Conservation (phyloP, 192 early-diverging fungal species). For the Coemansia sp. region DNA sequence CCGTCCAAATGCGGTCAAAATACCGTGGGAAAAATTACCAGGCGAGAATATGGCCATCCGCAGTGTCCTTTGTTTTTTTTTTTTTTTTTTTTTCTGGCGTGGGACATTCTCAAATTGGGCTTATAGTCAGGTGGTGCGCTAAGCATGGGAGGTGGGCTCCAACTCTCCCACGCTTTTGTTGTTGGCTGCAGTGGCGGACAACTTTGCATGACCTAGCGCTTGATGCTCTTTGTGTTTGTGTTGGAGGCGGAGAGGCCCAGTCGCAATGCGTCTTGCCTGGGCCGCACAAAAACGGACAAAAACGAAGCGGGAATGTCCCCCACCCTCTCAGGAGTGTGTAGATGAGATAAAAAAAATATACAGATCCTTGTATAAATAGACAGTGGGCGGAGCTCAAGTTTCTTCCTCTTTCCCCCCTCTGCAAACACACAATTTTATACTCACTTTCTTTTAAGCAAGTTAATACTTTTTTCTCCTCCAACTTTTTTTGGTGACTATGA, state of each 20-base stretch:
- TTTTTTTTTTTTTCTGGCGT: neutral
- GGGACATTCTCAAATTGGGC: neutral
- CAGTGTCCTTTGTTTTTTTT: neutral
- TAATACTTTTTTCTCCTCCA: neutral
- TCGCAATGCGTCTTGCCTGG: neutral
- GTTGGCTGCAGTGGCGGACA: conserved; percentile 4
- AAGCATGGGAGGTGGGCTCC: neutral
- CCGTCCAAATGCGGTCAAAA: neutral
- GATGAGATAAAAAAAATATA: neutral
- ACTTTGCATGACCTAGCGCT: neutral
- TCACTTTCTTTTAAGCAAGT: neutral
- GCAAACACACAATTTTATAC: neutral
- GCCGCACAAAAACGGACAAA: neutral
- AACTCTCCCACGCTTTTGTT: conserved; percentile 36
- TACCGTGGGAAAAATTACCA: neutral
- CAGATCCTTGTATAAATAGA: neutral
- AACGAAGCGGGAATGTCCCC: neutral
- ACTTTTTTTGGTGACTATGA: conserved; percentile 51
- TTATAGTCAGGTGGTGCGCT: neutral
- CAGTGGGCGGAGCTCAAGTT: neutral
- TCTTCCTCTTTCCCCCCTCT: neutral
- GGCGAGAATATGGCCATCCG: neutral
- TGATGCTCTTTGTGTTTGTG: conserved; percentile 3
- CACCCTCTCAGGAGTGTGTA: too few species aligned
- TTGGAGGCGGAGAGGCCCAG: neutral